A percentile compares a stretch with the other conserved stretches of the same genome.
These are phyloP conservation scores for Ogataea henricii DNA, from an alignment of 805 yeast genomes.

Conservation along the genomic window DNA sequence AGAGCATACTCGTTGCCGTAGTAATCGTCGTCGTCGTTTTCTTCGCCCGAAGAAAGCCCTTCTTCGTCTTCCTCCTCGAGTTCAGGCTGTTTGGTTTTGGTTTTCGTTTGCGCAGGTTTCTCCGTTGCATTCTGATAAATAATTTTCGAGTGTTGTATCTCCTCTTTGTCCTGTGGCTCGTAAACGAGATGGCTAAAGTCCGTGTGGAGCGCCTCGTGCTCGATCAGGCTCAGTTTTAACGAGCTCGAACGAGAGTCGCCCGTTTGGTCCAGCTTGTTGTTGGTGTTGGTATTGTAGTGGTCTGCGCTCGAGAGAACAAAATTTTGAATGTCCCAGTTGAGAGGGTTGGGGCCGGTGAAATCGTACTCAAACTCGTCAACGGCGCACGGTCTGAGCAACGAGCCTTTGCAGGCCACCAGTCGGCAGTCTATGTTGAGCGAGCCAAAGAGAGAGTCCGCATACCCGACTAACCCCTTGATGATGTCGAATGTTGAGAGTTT, in stretches of 20 bases:
- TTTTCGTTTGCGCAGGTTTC: not conserved
- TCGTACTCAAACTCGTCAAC: slow-evolving; percentile 35
- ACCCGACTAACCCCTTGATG: not conserved
- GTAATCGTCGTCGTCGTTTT: slow-evolving; percentile 13
- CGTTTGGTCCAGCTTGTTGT: not conserved
- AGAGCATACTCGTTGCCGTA: slow-evolving; percentile 25
- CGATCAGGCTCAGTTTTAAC: not conserved
- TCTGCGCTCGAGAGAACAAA: slow-evolving; percentile 11
- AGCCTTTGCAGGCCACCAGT: slow-evolving; percentile 1
- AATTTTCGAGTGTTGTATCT: not conserved
- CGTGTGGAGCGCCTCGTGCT: not conserved
- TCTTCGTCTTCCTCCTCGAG: slow-evolving; percentile 13
- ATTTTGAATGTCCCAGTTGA: slow-evolving; percentile 33
- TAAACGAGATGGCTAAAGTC: not conserved
- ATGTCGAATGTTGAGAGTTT: not conserved
- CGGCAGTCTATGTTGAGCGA: not conserved
- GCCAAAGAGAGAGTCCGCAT: slow-evolving; percentile 1
- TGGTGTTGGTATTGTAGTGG: not conserved
- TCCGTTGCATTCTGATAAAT: not conserved
- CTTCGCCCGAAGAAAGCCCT: slow-evolving; percentile 14
- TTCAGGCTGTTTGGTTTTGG: not conserved
- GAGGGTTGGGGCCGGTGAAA: slow-evolving; percentile 30
- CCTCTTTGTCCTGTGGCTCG: no score
- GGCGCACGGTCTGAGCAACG: slow-evolving; percentile 29
- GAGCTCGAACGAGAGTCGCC: no score